A percentile compares a stretch with the other conserved stretches of the same genome.
Conservation (phyloP, 495 filamentous ascomycete species). For the Xylaria telfairii region DNA sequence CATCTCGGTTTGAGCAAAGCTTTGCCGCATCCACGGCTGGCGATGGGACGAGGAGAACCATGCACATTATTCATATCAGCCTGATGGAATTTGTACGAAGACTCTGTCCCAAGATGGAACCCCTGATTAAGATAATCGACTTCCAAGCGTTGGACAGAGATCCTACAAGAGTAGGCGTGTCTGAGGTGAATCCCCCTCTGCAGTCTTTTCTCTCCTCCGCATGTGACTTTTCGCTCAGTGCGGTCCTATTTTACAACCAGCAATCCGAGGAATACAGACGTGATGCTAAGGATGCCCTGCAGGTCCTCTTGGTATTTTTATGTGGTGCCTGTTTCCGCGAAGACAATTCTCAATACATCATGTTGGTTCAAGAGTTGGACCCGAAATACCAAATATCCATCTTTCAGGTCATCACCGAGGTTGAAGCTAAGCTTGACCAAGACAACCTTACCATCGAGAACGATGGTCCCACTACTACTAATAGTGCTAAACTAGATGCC, state of each 20-base stretch:
- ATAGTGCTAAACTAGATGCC: constrained; percentile 26
- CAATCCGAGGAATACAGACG: not conserved
- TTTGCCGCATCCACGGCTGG: constrained; percentile 29
- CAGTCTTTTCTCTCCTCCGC: not conserved
- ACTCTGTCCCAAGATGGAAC: constrained; percentile 32
- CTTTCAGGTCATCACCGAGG: constrained; percentile 33
- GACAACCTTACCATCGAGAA: constrained; percentile 22
- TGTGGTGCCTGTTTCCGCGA: constrained; percentile 32
- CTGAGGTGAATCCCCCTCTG: constrained; percentile 32
- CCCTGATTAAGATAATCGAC: constrained; percentile 34
- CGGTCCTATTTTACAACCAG: not conserved
- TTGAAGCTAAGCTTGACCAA: constrained; percentile 24
- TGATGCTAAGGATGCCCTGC: constrained; percentile 19
- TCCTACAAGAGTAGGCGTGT: constrained; percentile 34
- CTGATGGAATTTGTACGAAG: constrained; percentile 34
- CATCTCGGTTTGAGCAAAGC: constrained; percentile 67
- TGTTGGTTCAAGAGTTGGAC: constrained; percentile 26
- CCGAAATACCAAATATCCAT: constrained; percentile 29
- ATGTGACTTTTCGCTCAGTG: not conserved
- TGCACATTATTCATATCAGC: constrained; percentile 40
- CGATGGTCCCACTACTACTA: constrained; percentile 12
- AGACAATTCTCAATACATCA: constrained; percentile 32
- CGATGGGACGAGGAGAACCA: constrained; percentile 34
- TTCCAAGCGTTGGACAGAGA: constrained; percentile 36
- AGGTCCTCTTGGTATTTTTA: constrained; percentile 37